These are phyloP conservation scores for Penicillium sumatraense DNA, from an alignment of 2,329 filamentous ascomycete genomes.

Conservation along the genomic window DNA sequence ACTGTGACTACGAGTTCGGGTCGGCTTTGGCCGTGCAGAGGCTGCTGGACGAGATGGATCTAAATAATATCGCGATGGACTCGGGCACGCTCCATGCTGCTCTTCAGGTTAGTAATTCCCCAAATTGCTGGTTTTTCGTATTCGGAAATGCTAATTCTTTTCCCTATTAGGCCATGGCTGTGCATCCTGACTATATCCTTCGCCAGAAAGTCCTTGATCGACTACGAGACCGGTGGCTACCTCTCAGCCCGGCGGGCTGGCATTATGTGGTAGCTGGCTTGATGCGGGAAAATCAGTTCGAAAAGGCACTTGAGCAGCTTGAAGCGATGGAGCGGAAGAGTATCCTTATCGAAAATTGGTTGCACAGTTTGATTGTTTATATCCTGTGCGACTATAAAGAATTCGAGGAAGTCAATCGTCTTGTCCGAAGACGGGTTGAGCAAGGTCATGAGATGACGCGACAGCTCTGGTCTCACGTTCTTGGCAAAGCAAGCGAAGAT, in stretches of 20 bases:
- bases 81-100: slow-evolving; percentile 71
- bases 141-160: no score
- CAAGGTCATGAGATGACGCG: slow-evolving; percentile 53
- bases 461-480: slow-evolving; percentile 69
- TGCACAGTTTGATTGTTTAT: slow-evolving; percentile 78
- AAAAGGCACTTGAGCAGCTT: slow-evolving; percentile 74
- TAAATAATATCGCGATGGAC: slow-evolving; percentile 65
- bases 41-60: slow-evolving; percentile 75
- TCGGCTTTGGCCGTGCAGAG: slow-evolving; percentile 66
- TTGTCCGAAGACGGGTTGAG: slow-evolving; percentile 65
- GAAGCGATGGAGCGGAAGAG: slow-evolving; percentile 66
- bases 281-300: slow-evolving; percentile 79
- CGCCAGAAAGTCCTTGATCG: slow-evolving; percentile 72
- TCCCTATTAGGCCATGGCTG: slow-evolving; percentile 70
- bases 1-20: slow-evolving; percentile 66
- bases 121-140: no score
- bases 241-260: slow-evolving; percentile 64
- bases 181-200: slow-evolving; percentile 84
- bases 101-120: slow-evolving; percentile 62
- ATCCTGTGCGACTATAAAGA: slow-evolving; percentile 73
- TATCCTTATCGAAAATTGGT: slow-evolving; percentile 67
- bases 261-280: slow-evolving; percentile 73
- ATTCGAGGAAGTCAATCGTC: slow-evolving; percentile 73
- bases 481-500: slow-evolving; percentile 73
- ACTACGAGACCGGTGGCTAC: slow-evolving; percentile 69